Base-by-base conservation (phyloP, 1,139 yeast species). In the Eremothecium gossypii region DNA sequence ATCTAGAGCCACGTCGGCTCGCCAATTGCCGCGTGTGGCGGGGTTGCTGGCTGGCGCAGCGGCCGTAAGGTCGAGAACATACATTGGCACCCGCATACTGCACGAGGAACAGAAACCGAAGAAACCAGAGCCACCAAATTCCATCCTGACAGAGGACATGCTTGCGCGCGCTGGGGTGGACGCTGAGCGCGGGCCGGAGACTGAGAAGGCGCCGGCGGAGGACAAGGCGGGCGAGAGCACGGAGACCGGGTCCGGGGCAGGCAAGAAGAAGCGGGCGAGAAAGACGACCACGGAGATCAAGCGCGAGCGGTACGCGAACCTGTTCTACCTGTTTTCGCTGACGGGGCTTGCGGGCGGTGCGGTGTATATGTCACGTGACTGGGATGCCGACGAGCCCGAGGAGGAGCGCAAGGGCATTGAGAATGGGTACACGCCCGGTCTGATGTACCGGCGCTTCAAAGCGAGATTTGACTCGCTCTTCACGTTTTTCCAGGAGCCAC, bases 401-500 rank as follows among this genome's bases (percentile, higher is more conserved):
- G 71, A 73, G 49, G 61, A 68, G 43, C 73, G 66, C 49, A 65
- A 71, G 36, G 70, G 68, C 27, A 69, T 80, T 47, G 77, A 70
- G 39, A 76, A 80, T 58, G 96, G 96, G 1, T 81, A 76, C 61
- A 63, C 82, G 6, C 81, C 86, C 9, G 66, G 60, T n/a, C 70
- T 75, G 30, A 74, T 84, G 70, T 79, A 76, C 65, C 69, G 68
- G 31, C 76, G 98, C 60, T 71, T 84, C 52, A 70, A 65, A 50
- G 79, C 79, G 49, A 77, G 98, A 68, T 70, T 83, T 48, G 70
- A 77, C 41, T 82, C 87, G 36, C 72, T 85, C 47, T 83, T 89
- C 63, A 79, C 83, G 37, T 83, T 83, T 53, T 89, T 89, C 70
- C 81, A 85, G 47, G 97, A 91, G 53, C 98, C 99, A 8, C 94